Base-by-base conservation (phyloP, 768 basidiomycete species). In the Termitomyces sp. region DNA sequence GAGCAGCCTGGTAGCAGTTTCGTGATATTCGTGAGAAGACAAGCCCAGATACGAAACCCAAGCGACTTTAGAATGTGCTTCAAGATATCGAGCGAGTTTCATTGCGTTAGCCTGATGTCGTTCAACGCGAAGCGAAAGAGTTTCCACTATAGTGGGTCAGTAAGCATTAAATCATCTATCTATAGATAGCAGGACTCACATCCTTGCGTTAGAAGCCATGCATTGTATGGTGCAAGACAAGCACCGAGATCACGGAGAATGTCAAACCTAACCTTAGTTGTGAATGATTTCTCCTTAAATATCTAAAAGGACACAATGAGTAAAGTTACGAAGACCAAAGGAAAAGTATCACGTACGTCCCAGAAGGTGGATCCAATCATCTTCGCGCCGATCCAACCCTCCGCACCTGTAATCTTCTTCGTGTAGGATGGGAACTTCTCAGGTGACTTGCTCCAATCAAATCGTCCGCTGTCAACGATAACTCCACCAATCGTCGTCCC, bases 1-100 rank as follows among this genome's bases (percentile, higher is more conserved):
- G 49, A 89, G 72, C 7, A 81, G 66, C 54, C 74, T 67, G 61
- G 77, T 76, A 15, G 86, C 88, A 13, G 74, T 67, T 46, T 72
- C 69, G 70, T 90, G 81, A 54, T 80, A 84, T 0, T 75, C 64
- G 70, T 90, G 89, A 8, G 62, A 71, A 42, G 67, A 61, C 1
- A 88, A 77, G 1, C 89, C 89, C 33, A 84, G 75, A 65, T 89
- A 90, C 0, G 81, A 82, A 2, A 89, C 86, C 87, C 85, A 90
- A 1, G 79, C 73, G 22, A 90, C 78, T 55, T 81, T 78, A 5
- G 81, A 78, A 66, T 90, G 83, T 40, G 76, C 64, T 63, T 82
- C 75, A 22, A 90, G 79, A 75, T 78, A 86, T 28, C 64, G 69
- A 48, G 33, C 73, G 64, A 58, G 54, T 36, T 58, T 74, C 7